Conservation (phyloP, 345 rosid species). For the Heritiera fomes region DNA sequence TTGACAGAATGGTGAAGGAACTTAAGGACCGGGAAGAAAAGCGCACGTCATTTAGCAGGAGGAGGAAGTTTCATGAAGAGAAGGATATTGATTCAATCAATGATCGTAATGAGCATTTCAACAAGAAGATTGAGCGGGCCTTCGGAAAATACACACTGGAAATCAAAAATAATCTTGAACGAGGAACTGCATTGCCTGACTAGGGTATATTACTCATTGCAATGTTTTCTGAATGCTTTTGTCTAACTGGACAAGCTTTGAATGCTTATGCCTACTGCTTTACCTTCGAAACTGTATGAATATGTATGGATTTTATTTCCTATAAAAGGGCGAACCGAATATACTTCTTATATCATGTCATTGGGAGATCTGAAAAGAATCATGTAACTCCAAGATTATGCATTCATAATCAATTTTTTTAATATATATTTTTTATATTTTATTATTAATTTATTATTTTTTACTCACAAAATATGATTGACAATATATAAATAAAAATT, state of each 20-base stretch:
- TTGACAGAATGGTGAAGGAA: constrained; percentile 87
- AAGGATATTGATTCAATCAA: constrained; percentile 97
- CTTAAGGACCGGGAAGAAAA: constrained; percentile 76
- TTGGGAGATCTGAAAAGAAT: too few relatives aligned
- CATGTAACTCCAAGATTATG: too few relatives aligned
- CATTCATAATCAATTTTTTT: too few relatives aligned
- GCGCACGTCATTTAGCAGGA: constrained; percentile 77
- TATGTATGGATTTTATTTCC: neutral
- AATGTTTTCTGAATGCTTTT: constrained; percentile 3
- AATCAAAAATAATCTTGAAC: constrained; percentile 95
- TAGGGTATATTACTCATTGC: constrained; percentile 38
- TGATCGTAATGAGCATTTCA: constrained; percentile 98
- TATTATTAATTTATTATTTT: too few relatives aligned
- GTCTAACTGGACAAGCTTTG: neutral
- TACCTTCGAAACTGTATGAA: neutral
- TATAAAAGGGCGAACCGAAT: too few relatives aligned
- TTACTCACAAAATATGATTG: too few relatives aligned
- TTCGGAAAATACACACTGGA: constrained; percentile 94
- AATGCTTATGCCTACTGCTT: neutral
- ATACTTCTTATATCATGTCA: too few relatives aligned
- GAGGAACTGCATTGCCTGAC: constrained; percentile 98
- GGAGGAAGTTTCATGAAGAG: constrained; percentile 88
- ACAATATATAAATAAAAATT: too few relatives aligned
- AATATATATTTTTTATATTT: too few relatives aligned
- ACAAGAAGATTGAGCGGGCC: constrained; percentile 96